Evolutionary conservation across 257 asterid genomes (phyloP).

Genomic region (Thymus mandschuricus): DNA sequence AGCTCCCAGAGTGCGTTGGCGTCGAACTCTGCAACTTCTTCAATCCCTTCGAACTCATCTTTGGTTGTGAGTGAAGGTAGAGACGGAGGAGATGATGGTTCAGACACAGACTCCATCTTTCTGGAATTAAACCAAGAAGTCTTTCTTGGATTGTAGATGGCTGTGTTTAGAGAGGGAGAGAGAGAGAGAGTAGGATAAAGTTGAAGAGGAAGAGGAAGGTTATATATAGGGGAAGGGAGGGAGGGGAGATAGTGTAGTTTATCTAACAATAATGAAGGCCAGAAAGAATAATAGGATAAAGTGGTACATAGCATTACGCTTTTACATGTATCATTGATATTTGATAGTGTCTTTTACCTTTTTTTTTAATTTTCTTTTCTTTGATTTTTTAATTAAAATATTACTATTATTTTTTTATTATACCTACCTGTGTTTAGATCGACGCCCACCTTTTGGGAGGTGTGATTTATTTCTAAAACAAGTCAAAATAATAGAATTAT

Average conservation of each 20-base stretch:
- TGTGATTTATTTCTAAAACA: not conserved
- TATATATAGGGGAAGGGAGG: constrained; percentile 32
- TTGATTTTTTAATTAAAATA: too few relatives aligned
- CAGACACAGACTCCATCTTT: constrained; percentile 44
- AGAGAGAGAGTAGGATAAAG: constrained; percentile 27
- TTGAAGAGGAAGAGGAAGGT: constrained; percentile 27
- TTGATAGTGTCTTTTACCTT: constrained; percentile 35
- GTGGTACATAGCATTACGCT: constrained; percentile 4
- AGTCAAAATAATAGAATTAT: not conserved
- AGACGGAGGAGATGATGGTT: constrained; percentile 24
- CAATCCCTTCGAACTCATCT: constrained; percentile 46
- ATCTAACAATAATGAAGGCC: constrained; percentile 12
- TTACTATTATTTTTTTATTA: too few relatives aligned
- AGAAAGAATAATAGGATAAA: constrained; percentile 16
- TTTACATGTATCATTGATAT: not conserved
- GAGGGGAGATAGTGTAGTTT: constrained; percentile 3
- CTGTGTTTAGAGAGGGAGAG: constrained; percentile 24
- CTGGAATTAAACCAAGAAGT: not conserved
- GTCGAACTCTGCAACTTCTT: constrained; percentile 42
- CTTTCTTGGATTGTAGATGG: not conserved
- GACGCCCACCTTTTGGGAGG: not conserved
- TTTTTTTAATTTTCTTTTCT: not conserved
- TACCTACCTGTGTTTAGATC: too few relatives aligned
- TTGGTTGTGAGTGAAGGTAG: constrained; percentile 27
- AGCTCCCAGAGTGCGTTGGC: constrained; percentile 39